Conservation (phyloP, 2,329 filamentous ascomycete genomes). For the Fusarium stilboides region DNA sequence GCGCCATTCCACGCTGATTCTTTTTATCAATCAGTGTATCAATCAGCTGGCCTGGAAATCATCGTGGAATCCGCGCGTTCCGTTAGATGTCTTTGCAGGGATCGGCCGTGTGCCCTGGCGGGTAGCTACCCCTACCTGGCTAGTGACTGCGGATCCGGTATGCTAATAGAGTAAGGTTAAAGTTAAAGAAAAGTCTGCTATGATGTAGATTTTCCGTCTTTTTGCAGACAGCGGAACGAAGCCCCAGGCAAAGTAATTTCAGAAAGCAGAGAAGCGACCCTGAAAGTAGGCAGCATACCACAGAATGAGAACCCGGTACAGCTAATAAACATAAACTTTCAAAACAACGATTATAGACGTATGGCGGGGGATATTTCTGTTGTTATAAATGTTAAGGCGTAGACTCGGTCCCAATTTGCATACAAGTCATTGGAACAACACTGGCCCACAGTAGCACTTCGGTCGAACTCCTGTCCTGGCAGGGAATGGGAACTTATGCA, state of each 20-base stretch:
- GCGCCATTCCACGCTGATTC: not conserved
- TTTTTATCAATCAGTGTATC: not conserved
- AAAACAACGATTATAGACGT: too few species aligned
- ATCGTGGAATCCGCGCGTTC: not conserved
- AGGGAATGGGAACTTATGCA: too few species aligned
- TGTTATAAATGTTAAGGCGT: too few species aligned
- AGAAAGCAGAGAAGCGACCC: not conserved
- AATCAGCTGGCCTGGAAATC: not conserved
- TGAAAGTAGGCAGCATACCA: not conserved
- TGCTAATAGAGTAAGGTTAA: not conserved
- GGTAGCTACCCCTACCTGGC: not conserved
- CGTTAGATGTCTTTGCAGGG: not conserved
- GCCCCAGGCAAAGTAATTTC: not conserved
- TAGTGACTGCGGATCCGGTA: not conserved
- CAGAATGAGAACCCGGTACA: too few species aligned
- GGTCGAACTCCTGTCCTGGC: too few species aligned
- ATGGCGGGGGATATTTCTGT: too few species aligned
- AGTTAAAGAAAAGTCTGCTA: not conserved
- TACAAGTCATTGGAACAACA: too few species aligned
- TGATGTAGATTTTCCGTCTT: too few species aligned
- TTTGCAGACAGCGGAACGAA: not conserved
- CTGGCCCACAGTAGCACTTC: too few species aligned
- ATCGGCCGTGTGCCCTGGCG: not conserved
- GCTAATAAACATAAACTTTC: too few species aligned
- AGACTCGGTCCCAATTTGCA: too few species aligned